Evolutionary conservation across 257 asterid species (phyloP).

Genomic region (Solanum piurae): DNA sequence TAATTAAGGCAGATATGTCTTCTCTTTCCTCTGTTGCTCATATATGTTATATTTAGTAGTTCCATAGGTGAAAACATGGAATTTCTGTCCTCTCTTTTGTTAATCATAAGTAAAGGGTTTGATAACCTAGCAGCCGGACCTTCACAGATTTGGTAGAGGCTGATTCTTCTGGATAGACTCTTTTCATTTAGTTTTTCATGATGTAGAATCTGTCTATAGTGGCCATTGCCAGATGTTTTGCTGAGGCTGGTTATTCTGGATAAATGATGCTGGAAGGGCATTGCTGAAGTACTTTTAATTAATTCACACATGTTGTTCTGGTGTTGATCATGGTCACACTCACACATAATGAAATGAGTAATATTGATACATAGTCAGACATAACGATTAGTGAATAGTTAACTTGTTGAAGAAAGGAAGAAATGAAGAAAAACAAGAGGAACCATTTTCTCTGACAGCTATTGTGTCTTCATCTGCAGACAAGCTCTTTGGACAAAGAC

Average conservation of each 20-base stretch:
- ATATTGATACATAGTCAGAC: background rate
- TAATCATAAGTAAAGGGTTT: background rate
- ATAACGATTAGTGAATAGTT: background rate
- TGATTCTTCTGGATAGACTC: background rate
- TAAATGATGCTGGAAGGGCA: background rate
- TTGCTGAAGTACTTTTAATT: background rate
- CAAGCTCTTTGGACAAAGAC: slow-evolving; percentile 56
- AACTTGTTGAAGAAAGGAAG: background rate
- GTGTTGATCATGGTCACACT: background rate
- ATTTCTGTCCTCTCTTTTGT: background rate
- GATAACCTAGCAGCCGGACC: background rate
- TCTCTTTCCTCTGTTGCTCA: background rate
- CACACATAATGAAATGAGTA: background rate
- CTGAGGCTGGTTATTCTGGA: background rate
- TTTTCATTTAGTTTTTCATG: background rate
- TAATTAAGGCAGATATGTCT: background rate
- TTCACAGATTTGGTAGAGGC: background rate
- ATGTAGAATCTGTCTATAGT: background rate
- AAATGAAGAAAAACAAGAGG: background rate
- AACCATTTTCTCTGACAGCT: background rate
- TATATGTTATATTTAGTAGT: background rate
- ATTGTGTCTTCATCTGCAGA: slow-evolving; percentile 36
- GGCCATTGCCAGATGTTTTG: background rate
- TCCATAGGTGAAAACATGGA: background rate
- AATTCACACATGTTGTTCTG: background rate